Evolutionary conservation across 345 rosid species (phyloP), one percentile per base, ranked within the genome.

Genomic region (Pistacia vera): DNA sequence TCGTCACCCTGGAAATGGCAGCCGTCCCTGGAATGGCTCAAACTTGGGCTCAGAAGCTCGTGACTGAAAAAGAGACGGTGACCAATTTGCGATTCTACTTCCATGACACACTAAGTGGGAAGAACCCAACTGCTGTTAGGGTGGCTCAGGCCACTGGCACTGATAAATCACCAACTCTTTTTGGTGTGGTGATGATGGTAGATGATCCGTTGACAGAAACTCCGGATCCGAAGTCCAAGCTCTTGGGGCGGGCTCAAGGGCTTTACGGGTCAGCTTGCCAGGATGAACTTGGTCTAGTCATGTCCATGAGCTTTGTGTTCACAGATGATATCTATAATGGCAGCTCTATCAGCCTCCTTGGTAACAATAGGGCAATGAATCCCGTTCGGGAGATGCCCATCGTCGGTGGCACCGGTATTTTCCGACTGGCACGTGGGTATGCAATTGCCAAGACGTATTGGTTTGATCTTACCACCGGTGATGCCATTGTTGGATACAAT

Each of bases 241-340:
- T 83, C 6, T 68, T 93, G 3, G 97, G 97, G n/a, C 83, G 83
- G 3, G 94, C 94, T 0, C 97, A 90, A 66, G 96, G 97, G 72
- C 70, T 91, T 3, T 90, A 83, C 35, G 90, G 85, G 4, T 79
- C 87, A 2, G 81, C 88, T 14, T 72, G 84, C 41, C 81, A 88
- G 80, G 73, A 75, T 46, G 85, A 86, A 68, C 0, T 90, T 2
- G 90, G 85, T 10, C 44, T 91, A 8, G 44, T 86, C 3, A 88
- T 90, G 92, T 86, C 82, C 25, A 79, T 86, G 87, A 88, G 83
- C 80, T 84, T 86, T 22, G 64, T 64, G 66, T 93, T 93, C 80
- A 70, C 70, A 5, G 88, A 91, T 46, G 94, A 91, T 5, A 80
- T 73, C 13, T 87, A 88, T 77, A 88, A 93, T 33, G 90, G 94